These are phyloP conservation scores for Kentomonas sorsogonicus DNA, from an alignment of 208 protist species.

Conservation along the genomic window DNA sequence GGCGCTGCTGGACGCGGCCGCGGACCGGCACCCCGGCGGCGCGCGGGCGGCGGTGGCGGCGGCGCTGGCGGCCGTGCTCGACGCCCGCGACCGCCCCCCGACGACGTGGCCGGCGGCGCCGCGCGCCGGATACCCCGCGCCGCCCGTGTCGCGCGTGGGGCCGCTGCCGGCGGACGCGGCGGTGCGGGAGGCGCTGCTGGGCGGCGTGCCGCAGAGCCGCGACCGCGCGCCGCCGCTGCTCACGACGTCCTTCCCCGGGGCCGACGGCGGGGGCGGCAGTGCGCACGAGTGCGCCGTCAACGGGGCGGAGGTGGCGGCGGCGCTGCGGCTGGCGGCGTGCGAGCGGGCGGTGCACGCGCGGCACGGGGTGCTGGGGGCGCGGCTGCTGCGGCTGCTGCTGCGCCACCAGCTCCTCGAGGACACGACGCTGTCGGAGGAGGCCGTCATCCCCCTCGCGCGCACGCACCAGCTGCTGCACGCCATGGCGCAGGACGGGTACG, in stretches of 20 bases:
- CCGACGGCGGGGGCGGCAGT: too few relatives aligned
- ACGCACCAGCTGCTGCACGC: constrained; percentile 67
- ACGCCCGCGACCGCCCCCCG: neutral
- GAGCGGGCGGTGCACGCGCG: constrained; percentile 70
- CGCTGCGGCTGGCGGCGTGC: constrained; percentile 40
- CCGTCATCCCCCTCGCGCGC: constrained; percentile 51
- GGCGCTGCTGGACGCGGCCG: constrained; percentile 24
- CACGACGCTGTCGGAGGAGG: constrained; percentile 68
- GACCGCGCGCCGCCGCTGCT: too few relatives aligned
- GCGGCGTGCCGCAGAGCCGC: too few relatives aligned
- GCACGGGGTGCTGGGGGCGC: constrained; percentile 74
- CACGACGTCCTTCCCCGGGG: too few relatives aligned
- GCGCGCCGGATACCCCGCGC: neutral
- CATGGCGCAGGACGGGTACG: constrained; percentile 71
- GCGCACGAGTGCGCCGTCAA: constrained; percentile 26
- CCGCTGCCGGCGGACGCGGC: constrained; percentile 1
- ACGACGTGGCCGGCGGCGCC: neutral
- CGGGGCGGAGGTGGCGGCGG: constrained; percentile 24
- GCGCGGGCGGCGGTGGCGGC: constrained; percentile 10
- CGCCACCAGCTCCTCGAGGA: constrained; percentile 75
- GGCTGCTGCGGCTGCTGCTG: constrained; percentile 70
- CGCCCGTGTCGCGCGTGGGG: neutral
- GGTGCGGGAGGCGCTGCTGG: constrained; percentile 14
- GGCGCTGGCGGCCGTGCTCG: neutral
- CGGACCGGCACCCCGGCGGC: constrained; percentile 19